Percentiles rank a stretch among this genome's conserved stretches.
These are phyloP conservation scores for Daedaleopsis sinensis DNA, from an alignment of 768 basidiomycete species.

Conservation along the genomic window DNA sequence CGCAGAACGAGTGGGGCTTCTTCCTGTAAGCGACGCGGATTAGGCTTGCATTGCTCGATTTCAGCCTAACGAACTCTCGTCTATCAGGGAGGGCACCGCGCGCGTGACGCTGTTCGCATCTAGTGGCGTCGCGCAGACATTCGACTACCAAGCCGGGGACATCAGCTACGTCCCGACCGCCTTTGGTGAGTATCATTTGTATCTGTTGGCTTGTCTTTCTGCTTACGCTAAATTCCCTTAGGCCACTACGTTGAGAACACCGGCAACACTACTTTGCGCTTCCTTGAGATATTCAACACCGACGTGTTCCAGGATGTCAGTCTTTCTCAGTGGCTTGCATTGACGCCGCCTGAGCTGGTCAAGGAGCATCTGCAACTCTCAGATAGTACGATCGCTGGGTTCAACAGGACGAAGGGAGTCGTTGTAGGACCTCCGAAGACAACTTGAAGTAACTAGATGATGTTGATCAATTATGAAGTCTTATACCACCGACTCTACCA, in stretches of 20 bases:
- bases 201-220: neutral
- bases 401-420: conserved; percentile 43
- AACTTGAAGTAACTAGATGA: neutral
- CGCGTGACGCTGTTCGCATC: conserved; percentile 62
- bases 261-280: conserved; percentile 38
- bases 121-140: conserved; percentile 54
- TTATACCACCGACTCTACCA: no score
- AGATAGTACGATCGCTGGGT: conserved; percentile 36
- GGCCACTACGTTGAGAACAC: conserved; percentile 44
- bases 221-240: neutral
- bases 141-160: conserved; percentile 48
- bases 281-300: conserved; percentile 42
- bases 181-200: conserved; percentile 40
- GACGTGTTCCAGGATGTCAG: conserved; percentile 36
- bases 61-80: no score
- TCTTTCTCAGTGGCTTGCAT: conserved; percentile 51
- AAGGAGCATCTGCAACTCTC: conserved; percentile 46
- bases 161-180: conserved; percentile 58
- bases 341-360: conserved; percentile 50
- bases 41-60: no score
- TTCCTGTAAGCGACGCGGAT: conserved; percentile 46
- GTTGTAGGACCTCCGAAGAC: conserved; percentile 33
- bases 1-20: conserved; percentile 62
- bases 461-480: no score
- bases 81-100: conserved; percentile 50